Base-by-base conservation (phyloP, 2,329 filamentous ascomycete species). In the Colletotrichum sublineola region DNA sequence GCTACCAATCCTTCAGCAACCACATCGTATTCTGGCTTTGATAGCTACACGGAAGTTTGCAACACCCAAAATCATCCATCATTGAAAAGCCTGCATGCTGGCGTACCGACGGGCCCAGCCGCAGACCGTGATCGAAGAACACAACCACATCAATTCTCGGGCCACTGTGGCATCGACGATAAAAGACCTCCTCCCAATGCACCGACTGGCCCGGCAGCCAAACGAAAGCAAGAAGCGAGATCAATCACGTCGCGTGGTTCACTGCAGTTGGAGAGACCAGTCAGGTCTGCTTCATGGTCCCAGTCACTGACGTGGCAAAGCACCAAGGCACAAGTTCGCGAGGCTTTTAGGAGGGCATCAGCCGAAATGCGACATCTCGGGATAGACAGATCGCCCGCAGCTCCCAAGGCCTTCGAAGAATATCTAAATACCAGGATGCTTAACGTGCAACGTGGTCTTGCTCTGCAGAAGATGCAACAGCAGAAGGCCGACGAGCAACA, bases 231-330 rank as follows among this genome's bases (percentile, higher is more conserved):
- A 52, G 38, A 15, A n/a, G 14, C 18, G 18, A 50, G 15, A 29
- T 31, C 6, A 18, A 14, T 24, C 9, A 20, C 53, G 36, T 38
- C 24, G 9, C 53, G 24, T 33, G 42, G 42, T 31, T 6, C 55
- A 24, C 33, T 24, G 11, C 63, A 58, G 33, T 56, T n/a, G 38
- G 29, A 38, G 33, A 29, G 38, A 52, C n/a, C 61, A 36, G 8
- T 64, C 52, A 76, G 80, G 9, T 53, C 76, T 36, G 81, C 77
- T 40, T 76, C 77, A 29, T 83, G 82, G 82, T 79, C 81, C 18
- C 80, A 83, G 46, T 83, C 82, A 60, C 82, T 79, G 74, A 78
- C 78, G 64, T 84, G 83, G 83, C 76, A 79, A n/a, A 84, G 81
- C 73, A 71, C 77, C 12, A 77, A 79, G 50, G 79, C 79, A 29